Base-by-base conservation (phyloP, 768 basidiomycete genomes). In the Tylopilus rubrobrunneus region DNA sequence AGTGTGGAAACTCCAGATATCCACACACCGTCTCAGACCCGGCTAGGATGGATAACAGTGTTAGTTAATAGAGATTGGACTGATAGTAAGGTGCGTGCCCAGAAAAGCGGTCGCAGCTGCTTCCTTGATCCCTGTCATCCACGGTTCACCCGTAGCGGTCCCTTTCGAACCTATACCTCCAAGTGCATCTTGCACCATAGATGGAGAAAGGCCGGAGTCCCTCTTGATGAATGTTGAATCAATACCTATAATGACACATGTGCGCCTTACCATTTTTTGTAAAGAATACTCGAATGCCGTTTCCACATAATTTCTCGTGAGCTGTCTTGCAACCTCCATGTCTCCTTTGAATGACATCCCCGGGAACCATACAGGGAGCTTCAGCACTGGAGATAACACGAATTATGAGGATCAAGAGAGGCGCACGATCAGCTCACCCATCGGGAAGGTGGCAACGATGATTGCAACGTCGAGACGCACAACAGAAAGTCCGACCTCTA, bases 41-140 rank as follows among this genome's bases (percentile, higher is more conserved):
- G 23, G 27, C 51, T 45, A 27, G 15, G 34, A 14, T 2, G 34
- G 14, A 36, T 36, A 36, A 36, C 12, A 36, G 14, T 36, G 14
- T 12, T 11, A 6, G 14, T 4, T 5, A 36, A 12, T 7, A 14
- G 14, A 23, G 11, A 23, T 4, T 1, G 36, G 17, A 19, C 10
- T 12, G 12, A 34, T 19, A 12, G 12, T 19, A 17, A 10, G 6
- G 9, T 5, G 21, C 44, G 10, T 6, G 44, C 50, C 50, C 21
- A 51, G 14, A 17, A 43, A 56, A 2, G 40, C n/a, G 34, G 49
- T 51, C 6, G 36, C 55, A 25, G 50, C 27, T 2, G 55, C 46
- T 1, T 8, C 46, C n/a, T 51, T 37, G 8, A 56, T 50, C 15
- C 2, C 50, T 14, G 6, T 21, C 25, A 28, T 36, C 33, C 50